phyloP scores from a whole-genome alignment of 1,284 basidiomycete species.

The Athelia sp. region DNA sequence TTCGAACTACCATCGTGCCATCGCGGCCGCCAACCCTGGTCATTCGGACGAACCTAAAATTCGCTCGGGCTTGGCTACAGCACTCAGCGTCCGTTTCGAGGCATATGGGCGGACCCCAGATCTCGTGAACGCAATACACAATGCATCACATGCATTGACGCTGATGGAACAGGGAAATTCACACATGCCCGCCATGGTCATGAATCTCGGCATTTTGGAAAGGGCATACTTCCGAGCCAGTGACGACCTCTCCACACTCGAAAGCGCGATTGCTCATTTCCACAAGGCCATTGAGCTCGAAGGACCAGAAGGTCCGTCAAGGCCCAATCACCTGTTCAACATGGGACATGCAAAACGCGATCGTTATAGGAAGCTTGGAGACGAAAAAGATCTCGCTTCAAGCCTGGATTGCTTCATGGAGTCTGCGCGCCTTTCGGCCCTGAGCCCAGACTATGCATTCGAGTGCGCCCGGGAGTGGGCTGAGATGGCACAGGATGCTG shows the following conservation, averaged over 20 bases:
- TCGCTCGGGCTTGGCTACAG: conserved; percentile 12
- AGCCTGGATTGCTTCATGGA: background rate
- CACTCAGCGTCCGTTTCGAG: conserved; percentile 18
- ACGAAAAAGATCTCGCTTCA: background rate
- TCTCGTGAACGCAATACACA: conserved; percentile 16
- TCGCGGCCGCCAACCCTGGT: conserved; percentile 9
- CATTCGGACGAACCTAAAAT: conserved; percentile 10
- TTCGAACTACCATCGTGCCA: conserved; percentile 8
- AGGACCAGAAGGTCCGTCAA: conserved; percentile 2
- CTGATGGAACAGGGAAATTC: conserved; percentile 9
- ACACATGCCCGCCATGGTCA: conserved; percentile 5
- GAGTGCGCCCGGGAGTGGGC: background rate
- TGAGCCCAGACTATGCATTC: background rate
- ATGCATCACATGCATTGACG: conserved; percentile 11
- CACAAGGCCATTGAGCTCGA: conserved; percentile 8
- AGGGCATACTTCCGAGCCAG: conserved; percentile 7
- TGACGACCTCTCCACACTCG: conserved; percentile 14
- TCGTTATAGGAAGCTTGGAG: background rate
- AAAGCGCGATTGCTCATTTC: conserved; percentile 18
- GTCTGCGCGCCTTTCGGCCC: background rate
- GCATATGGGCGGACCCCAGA: conserved; percentile 9
- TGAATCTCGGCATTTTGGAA: conserved; percentile 17
- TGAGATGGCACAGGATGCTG: conserved; percentile 7
- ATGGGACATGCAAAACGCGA: background rate
- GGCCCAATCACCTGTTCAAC: conserved; percentile 2